Evolutionary conservation across 2,329 filamentous ascomycete genomes (phyloP), one percentile per base, ranked within the genome.

Genomic region (Fusarium sp.): DNA sequence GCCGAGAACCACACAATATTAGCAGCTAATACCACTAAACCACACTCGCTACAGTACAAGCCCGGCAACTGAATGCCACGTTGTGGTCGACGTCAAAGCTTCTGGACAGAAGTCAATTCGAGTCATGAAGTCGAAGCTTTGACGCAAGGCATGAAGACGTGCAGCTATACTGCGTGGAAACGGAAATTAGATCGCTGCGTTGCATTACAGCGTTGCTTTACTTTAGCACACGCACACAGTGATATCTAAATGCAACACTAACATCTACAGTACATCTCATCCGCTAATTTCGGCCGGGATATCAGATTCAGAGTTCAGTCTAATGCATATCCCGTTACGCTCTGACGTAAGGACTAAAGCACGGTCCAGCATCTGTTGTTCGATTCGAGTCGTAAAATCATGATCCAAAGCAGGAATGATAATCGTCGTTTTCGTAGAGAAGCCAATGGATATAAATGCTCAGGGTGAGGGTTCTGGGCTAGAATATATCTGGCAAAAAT

Each of bases 291-390:
- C 67, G 67, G 58, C 67, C 50, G 54, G 62, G 63, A 68, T 50
- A 64, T 64, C 67, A 50, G 45, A 59, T 60, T 64, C 67, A 63
- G 55, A 59, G 63, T 71, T 70, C 56, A 63, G 46, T 16, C 67
- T 71, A 71, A 71, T 41, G 59, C 65, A 65, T 23, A 46, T 51
- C 16, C 32, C 37, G 55, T 30, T 25, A 56, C 53, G 37, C 40
- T 54, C 55, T 70, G 67, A 70, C 67, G 67, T 70, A 70, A 71
- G 55, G 63, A 37, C 20, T 48, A 51, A n/a, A 51, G 63, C 59
- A 64, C 51, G 46, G 51, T 46, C 49, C 42, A 69, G 49, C 49
- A n/a, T 28, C 34, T 20, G 8, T 40, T 18, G 65, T 63, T 23
- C 32, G 23, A 49, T n/a, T 37, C 34, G 55, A 68, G 49, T 54